These are phyloP conservation scores for Xylaria sp. DNA, from an alignment of 2,329 filamentous ascomycete genomes.

Conservation along the genomic window DNA sequence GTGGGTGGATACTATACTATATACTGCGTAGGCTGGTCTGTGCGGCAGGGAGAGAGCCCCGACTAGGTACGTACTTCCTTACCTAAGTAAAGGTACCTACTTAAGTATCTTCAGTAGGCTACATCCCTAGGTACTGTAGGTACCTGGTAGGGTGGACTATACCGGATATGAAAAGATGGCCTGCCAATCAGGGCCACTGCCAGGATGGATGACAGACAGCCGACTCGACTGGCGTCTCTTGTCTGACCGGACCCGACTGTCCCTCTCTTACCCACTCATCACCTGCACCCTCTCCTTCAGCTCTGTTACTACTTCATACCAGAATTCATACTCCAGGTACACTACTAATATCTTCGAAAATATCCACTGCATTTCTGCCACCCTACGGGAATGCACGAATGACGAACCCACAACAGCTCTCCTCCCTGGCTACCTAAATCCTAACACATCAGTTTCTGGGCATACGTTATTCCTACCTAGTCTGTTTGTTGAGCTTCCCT, in stretches of 20 bases:
- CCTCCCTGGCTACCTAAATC: background rate
- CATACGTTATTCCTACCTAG: slow-evolving; percentile 1
- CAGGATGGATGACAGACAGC: slow-evolving; percentile 23
- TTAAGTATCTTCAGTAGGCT: background rate
- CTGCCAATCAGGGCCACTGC: background rate
- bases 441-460: slow-evolving; percentile 7
- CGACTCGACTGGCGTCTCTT: slow-evolving; percentile 14
- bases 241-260: slow-evolving; percentile 24
- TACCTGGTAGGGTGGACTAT: background rate
- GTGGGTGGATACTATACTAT: background rate
- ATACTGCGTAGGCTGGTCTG: slow-evolving; percentile 3
- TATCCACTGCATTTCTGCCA: slow-evolving; percentile 9
- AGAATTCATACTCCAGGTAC: background rate
- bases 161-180: slow-evolving; percentile 13
- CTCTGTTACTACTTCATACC: background rate
- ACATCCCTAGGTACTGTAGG: too few relatives aligned
- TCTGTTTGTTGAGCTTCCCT: slow-evolving; percentile 5
- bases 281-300: slow-evolving; percentile 13
- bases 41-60: slow-evolving; percentile 2
- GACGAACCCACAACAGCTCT: background rate
- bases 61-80: too few relatives aligned
- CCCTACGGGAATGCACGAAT: background rate
- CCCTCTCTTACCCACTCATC: slow-evolving; percentile 20
- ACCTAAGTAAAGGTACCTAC: too few relatives aligned
- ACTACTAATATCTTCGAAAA: background rate